Evolutionary conservation across 257 asterid genomes (phyloP), one percentile per base, ranked within the genome.

Genomic region (Euphrasia confusa): DNA sequence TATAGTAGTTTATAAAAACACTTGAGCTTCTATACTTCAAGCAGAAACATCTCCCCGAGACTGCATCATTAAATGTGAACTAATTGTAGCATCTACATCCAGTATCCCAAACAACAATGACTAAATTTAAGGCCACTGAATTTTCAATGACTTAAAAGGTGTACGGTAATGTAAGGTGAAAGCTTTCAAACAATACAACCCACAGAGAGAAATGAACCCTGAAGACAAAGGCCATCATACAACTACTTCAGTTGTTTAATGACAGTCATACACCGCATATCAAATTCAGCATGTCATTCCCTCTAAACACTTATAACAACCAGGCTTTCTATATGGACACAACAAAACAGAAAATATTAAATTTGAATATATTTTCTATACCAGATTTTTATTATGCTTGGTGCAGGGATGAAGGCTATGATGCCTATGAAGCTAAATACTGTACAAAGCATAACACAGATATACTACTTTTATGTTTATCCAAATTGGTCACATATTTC

Each of bases 21-120:
- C 32, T 65, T 17, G 50, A 65, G 55, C 58, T 53, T 63, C 72
- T 7, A 33, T 58, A 62, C n/a, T 13, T 9, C 21, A 63, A 58
- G 21, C 33, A 44, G 53, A 54, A 52, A 15, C 1, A 30, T 39
- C 30, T 45, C 37, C 3, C 54, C 48, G 11, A 52, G 28, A 53
- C 49, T 17, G 54, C 58, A 58, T 45, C n/a, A 12, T 11, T 45
- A 45, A 53, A 58, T 37, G 42, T 37, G 42, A 37, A 37, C 42
- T 37, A 11, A 11, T 37, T 37, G 10, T 37, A 37, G 42, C 11
- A 37, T 37, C 42, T 33, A 64, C 17, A 35, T 74, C 47, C 30
- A 45, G 49, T 59, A 35, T 64, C 28, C 30, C 57, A 45, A 50
- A 59, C 61, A 53, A 58, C 60, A 44, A 42, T 55, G 55, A 55